Percentiles rank a stretch among this genome's conserved stretches.
phyloP scores from a whole-genome alignment of 257 asterid species.

The Prunella vulgaris region DNA sequence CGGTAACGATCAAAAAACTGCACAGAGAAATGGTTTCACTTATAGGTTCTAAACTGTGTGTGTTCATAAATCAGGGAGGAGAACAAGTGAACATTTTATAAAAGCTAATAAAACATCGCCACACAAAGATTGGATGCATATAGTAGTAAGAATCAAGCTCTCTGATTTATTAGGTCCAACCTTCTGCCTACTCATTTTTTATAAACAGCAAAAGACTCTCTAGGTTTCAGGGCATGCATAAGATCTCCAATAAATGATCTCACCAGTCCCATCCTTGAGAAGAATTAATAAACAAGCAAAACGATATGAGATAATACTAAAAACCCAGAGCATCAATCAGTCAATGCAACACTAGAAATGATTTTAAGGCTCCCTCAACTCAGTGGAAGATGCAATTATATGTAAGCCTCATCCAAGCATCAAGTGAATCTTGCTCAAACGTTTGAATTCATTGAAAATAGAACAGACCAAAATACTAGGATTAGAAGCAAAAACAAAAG shows the following conservation, averaged over 20 bases:
- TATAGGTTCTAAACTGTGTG: neutral
- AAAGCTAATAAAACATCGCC: neutral
- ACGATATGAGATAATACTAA: neutral
- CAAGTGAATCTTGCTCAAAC: neutral
- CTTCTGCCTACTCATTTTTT: neutral
- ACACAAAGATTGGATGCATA: neutral
- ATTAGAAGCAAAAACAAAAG: neutral
- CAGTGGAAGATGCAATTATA: neutral
- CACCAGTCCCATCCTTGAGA: neutral
- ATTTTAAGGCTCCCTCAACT: neutral
- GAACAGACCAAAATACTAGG: neutral
- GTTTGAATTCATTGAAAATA: neutral
- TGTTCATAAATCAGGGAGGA: neutral
- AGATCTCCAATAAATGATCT: neutral
- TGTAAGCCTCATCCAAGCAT: neutral
- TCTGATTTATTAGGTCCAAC: neutral
- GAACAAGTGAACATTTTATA: neutral
- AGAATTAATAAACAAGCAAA: neutral
- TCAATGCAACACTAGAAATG: neutral
- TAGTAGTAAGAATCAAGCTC: neutral
- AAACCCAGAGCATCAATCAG: neutral
- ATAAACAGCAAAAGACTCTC: neutral
- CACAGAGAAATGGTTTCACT: slow-evolving; percentile 20
- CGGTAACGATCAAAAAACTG: slow-evolving; percentile 82
- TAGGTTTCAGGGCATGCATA: neutral